These are phyloP conservation scores for Penicillium steckii DNA, from an alignment of 495 filamentous ascomycete species.

Conservation along the genomic window DNA sequence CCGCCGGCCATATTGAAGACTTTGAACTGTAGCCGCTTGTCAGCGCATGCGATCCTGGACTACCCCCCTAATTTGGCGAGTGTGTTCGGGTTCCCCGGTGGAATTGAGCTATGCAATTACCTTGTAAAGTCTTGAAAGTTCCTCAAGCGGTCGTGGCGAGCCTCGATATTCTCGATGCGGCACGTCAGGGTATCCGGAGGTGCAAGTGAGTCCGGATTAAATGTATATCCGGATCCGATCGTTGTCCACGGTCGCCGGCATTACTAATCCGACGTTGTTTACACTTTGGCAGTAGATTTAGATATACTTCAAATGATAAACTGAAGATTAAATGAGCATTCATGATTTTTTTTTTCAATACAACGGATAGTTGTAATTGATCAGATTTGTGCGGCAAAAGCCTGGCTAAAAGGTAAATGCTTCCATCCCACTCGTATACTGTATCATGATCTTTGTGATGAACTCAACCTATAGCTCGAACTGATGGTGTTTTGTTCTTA, in stretches of 20 bases:
- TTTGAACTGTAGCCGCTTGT: slow-evolving; percentile 21
- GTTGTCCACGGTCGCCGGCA: background rate
- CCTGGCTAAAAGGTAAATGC: too few species aligned
- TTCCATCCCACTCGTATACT: too few species aligned
- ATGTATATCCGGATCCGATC: background rate
- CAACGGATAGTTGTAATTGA: background rate
- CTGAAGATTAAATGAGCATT: background rate
- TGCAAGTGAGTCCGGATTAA: slow-evolving; percentile 3
- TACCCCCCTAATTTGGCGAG: background rate
- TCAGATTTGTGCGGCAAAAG: too few species aligned
- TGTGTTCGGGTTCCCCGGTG: background rate
- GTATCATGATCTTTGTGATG: too few species aligned
- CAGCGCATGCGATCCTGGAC: background rate
- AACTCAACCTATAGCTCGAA: too few species aligned
- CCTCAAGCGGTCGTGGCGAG: slow-evolving; percentile 13
- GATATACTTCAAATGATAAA: too few species aligned
- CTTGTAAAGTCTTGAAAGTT: slow-evolving; percentile 10
- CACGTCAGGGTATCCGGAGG: slow-evolving; percentile 18
- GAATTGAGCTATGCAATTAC: slow-evolving; percentile 8
- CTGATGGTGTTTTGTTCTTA: too few species aligned
- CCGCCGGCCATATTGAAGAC: slow-evolving; percentile 43
- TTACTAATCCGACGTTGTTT: too few species aligned
- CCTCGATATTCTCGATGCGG: slow-evolving; percentile 11
- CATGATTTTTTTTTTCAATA: background rate
- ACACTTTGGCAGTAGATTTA: too few species aligned